Evolutionary conservation across 176 grass and related monocot genomes (phyloP).

Genomic region (Pontederia paniculata): DNA sequence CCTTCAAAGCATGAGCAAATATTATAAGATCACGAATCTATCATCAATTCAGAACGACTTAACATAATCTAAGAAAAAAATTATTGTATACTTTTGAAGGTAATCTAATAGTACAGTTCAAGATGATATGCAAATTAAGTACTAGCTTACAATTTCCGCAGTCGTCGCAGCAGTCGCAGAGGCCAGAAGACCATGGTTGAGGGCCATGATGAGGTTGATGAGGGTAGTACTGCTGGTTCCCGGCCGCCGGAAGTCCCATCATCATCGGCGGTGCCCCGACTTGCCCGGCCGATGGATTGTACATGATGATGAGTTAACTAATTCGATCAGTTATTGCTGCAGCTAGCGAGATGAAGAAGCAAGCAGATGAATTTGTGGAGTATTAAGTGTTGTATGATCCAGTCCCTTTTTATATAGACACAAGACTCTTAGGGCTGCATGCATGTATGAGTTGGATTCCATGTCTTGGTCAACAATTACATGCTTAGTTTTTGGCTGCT

Average conservation of each 20-base stretch:
- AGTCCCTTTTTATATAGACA: too few species aligned
- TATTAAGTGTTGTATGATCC: too few species aligned
- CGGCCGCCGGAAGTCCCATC: not conserved
- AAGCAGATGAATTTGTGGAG: too few species aligned
- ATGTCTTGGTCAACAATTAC: too few species aligned
- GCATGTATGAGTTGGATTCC: too few species aligned
- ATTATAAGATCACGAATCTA: not conserved
- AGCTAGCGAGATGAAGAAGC: too few species aligned
- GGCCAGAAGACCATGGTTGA: constrained; percentile 37
- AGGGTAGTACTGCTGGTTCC: not conserved
- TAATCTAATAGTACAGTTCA: not conserved
- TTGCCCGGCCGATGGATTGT: not conserved
- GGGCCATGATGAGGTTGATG: not conserved
- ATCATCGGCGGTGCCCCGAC: not conserved
- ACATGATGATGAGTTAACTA: not conserved
- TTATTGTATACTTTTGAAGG: not conserved
- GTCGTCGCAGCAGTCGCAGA: constrained; percentile 56
- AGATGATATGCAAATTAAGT: too few species aligned
- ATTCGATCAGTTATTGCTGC: too few species aligned
- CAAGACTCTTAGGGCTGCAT: too few species aligned
- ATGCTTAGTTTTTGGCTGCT: too few species aligned
- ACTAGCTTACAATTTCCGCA: constrained; percentile 24
- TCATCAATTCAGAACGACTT: not conserved
- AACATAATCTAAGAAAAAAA: too few species aligned
- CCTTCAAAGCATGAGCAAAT: constrained; percentile 17